Evolutionary conservation across 1,284 basidiomycete species (phyloP).

Genomic region (Anthracocystis setariae): DNA sequence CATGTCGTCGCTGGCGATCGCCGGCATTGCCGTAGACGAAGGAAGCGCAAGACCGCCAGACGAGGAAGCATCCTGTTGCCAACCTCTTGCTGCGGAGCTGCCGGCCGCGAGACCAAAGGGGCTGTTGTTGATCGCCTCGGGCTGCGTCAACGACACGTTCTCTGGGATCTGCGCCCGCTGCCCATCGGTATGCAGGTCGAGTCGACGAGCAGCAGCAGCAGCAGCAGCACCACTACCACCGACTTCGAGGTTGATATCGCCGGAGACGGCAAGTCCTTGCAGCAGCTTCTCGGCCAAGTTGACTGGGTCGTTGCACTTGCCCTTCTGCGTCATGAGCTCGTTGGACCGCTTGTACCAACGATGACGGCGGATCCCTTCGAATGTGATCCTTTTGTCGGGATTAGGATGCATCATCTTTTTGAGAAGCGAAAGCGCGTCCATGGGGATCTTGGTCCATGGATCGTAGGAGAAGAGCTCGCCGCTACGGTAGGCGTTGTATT

Average conservation of each 20-base stretch:
- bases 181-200: conserved; percentile 63
- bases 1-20: conserved; percentile 44
- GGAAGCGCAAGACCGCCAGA: conserved; percentile 40
- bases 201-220: conserved; percentile 31
- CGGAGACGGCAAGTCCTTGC: conserved; percentile 63
- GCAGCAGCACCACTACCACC: conserved; percentile 26
- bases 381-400: conserved; percentile 52
- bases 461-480: conserved; percentile 77
- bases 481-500: conserved; percentile 80
- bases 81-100: conserved; percentile 23
- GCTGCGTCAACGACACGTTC: conserved; percentile 64
- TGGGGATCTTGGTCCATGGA: conserved; percentile 82
- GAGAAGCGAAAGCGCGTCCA: conserved; percentile 70
- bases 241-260: conserved; percentile 58
- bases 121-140: conserved; percentile 57
- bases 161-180: conserved; percentile 62
- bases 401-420: conserved; percentile 63
- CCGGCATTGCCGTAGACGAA: conserved; percentile 54
- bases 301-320: conserved; percentile 63
- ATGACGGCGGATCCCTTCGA: conserved; percentile 62
- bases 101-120: conserved; percentile 35
- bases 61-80: conserved; percentile 19
- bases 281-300: conserved; percentile 65
- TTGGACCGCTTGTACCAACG: conserved; percentile 65
- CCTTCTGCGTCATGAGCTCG: conserved; percentile 54